These are phyloP conservation scores for Laburnicola sp. DNA, from an alignment of 2,329 filamentous ascomycete species.

Conservation along the genomic window DNA sequence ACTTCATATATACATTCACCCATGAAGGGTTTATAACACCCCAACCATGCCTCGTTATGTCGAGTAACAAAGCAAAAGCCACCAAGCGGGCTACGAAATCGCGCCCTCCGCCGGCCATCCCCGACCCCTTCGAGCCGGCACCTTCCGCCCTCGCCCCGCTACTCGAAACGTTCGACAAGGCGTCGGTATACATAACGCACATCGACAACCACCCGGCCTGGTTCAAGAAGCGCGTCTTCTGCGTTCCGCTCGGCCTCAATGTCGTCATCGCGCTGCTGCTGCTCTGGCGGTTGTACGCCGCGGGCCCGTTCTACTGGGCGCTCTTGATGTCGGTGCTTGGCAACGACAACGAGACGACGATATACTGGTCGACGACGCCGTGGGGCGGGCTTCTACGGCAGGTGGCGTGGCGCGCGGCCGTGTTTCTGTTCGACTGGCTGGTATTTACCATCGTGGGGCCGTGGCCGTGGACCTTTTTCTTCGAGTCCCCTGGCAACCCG, in stretches of 20 bases:
- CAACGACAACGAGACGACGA: slow-evolving; percentile 66
- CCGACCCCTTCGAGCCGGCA: slow-evolving; percentile 69
- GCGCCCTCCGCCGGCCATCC: slow-evolving; percentile 40
- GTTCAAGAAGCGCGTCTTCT: slow-evolving; percentile 82
- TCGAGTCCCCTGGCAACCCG: slow-evolving; percentile 66
- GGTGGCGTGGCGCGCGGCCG: slow-evolving; percentile 62
- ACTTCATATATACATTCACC: too few relatives aligned
- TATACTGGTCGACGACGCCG: slow-evolving; percentile 58
- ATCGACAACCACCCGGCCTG: slow-evolving; percentile 70
- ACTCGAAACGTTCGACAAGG: slow-evolving; percentile 64
- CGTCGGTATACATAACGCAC: slow-evolving; percentile 82
- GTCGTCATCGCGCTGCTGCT: slow-evolving; percentile 66
- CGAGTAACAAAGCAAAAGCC: slow-evolving; percentile 16
- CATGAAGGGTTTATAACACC: background rate
- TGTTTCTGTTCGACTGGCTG: slow-evolving; percentile 74
- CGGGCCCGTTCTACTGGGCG: slow-evolving; percentile 72
- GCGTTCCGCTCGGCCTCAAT: slow-evolving; percentile 78
- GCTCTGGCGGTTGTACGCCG: slow-evolving; percentile 67
- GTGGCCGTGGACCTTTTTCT: slow-evolving; percentile 57
- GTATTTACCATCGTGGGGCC: slow-evolving; percentile 49
- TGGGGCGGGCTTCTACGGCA: slow-evolving; percentile 62
- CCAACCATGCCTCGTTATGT: background rate
- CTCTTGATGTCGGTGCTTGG: slow-evolving; percentile 68
- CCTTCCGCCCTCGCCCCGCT: slow-evolving; percentile 67
- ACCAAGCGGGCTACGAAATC: slow-evolving; percentile 20